Evolutionary conservation across 352 stramenopile species (phyloP), one percentile per base, ranked within the genome.

Genomic region (Phytophthora chlamydospora): DNA sequence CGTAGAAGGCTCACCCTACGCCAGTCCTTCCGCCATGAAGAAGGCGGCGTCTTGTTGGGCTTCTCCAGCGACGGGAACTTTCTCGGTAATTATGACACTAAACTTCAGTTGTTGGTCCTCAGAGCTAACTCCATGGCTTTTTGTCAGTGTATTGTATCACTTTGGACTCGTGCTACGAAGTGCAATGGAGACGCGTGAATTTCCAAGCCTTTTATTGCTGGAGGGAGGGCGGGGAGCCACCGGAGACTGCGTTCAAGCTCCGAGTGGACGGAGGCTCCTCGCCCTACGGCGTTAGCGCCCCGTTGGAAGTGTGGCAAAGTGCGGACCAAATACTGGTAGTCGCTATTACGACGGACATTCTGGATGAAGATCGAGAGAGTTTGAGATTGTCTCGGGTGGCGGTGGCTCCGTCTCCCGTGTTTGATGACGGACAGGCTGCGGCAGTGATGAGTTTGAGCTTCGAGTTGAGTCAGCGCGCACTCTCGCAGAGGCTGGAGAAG

Each of bases 51-150:
- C 14, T 47, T 93, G 17, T 59, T 93, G 21, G 83, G 83, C 5
- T 93, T 91, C 62, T 91, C 81, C 0, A 76, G 73, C 47, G 82
- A 91, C 49, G 83, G 83, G 42, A 66, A 81, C 60, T 85, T 73
- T 55, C 61, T 93, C 24, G 1, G 83, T 91, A 29, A 6, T 6
- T 3, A 9, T 19, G 8, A 12, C 5, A 13, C 33, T 19, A 13
- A 43, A 36, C 19, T 43, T 43, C 11, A 43, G 33, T 43, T 56
- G 43, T 42, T n/a, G 4, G 5, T 21, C 17, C 16, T 41, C 8
- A 19, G 6, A 13, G 29, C 45, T 58, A 6, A 60, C 7, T 27
- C 44, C 12, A 33, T 16, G 0, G 48, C 21, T 14, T 19, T 36
- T 34, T 32, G 8, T 1, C 12, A 90, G 83, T 92, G 33, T 85